These are phyloP conservation scores for Penicillium cinerascens DNA, from an alignment of 495 filamentous ascomycete genomes.

Conservation along the genomic window DNA sequence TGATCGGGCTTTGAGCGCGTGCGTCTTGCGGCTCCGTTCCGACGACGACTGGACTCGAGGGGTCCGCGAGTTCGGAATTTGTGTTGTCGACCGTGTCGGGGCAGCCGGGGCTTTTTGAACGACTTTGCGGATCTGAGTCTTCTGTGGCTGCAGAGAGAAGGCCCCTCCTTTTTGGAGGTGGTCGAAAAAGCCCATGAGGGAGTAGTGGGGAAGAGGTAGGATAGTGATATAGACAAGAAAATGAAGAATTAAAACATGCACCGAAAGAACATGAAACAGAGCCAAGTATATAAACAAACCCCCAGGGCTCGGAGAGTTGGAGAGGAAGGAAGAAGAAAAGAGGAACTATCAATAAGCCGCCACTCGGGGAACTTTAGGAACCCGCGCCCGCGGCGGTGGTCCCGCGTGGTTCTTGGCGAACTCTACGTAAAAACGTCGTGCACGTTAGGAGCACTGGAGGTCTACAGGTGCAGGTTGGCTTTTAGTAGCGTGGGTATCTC, in stretches of 20 bases:
- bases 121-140: slow-evolving; percentile 47
- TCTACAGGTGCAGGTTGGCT: no score
- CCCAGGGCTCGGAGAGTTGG: neutral
- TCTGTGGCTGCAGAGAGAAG: slow-evolving; percentile 49
- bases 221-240: slow-evolving; percentile 10
- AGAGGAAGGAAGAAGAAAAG: neutral
- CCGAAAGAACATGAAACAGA: slow-evolving; percentile 12
- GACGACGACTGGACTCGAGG: slow-evolving; percentile 21
- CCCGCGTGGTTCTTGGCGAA: neutral
- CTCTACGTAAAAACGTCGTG: no score
- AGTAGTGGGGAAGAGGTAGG: slow-evolving; percentile 1
- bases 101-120: slow-evolving; percentile 38
- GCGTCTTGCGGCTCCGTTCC: slow-evolving; percentile 28
- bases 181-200: slow-evolving; percentile 53
- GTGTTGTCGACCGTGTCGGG: slow-evolving; percentile 29
- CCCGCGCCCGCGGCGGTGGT: slow-evolving; percentile 9
- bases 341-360: slow-evolving; percentile 29
- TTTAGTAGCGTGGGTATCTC: neutral
- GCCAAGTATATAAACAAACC: neutral
- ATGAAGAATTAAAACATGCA: slow-evolving; percentile 17
- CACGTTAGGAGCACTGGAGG: no score
- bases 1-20: slow-evolving; percentile 29
- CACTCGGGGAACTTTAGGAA: slow-evolving; percentile 19
- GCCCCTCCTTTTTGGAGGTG: slow-evolving; percentile 53
- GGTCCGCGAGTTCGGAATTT: slow-evolving; percentile 20